A percentile compares a stretch with the other conserved stretches of the same genome.
Evolutionary conservation across 192 early-diverging fungal genomes (phyloP).

Genomic region (Backusella luteola): DNA sequence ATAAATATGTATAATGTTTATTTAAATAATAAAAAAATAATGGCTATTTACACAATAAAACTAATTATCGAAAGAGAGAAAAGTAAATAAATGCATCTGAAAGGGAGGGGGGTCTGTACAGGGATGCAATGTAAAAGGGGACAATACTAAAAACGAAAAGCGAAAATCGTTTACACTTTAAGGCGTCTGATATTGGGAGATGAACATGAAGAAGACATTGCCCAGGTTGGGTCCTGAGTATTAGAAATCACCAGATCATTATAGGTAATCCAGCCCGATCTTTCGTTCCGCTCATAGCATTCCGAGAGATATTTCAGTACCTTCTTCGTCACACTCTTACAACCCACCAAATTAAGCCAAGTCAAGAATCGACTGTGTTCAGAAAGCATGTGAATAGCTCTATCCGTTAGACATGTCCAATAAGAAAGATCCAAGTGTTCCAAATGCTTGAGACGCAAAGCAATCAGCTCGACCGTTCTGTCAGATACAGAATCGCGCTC

Average conservation of each 20-base stretch:
- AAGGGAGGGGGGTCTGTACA: neutral
- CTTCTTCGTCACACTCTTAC: conserved; percentile 36
- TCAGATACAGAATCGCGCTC: neutral
- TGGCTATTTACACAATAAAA: neutral
- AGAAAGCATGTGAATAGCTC: conserved; percentile 1
- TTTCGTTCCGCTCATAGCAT: conserved; percentile 9
- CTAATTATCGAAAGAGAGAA: neutral
- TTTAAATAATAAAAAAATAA: neutral
- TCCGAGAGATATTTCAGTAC: conserved; percentile 15
- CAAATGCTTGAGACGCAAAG: neutral
- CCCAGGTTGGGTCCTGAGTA: neutral
- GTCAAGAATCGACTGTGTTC: neutral
- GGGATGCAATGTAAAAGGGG: neutral
- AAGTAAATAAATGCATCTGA: neutral
- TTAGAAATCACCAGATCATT: conserved; percentile 5
- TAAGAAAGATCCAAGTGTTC: conserved; percentile 15
- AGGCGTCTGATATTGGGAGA: neutral
- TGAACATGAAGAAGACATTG: neutral
- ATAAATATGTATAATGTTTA: conserved; percentile 2
- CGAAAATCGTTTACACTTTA: neutral
- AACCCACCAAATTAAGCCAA: conserved; percentile 33
- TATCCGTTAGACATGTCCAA: conserved; percentile 13
- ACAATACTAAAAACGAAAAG: neutral
- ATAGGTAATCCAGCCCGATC: neutral
- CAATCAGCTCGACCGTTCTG: conserved; percentile 5